Evolutionary conservation across 2,329 filamentous ascomycete species (phyloP).

Genomic region (Botryotinia narcissicola): DNA sequence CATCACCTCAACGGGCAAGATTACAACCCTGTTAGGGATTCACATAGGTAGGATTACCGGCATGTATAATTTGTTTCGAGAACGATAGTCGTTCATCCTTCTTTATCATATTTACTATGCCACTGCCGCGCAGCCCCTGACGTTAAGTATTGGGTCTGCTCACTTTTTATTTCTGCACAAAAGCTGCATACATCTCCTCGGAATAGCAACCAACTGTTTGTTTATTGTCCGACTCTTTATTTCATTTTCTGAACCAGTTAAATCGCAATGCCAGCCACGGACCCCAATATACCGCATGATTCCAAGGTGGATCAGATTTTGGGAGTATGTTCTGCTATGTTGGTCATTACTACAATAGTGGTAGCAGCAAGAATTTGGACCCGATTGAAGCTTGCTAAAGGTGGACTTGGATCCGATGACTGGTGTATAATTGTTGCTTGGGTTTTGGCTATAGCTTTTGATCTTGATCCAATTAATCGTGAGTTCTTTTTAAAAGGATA

Average conservation of each 20-base stretch:
- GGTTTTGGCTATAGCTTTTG: slow-evolving; percentile 11
- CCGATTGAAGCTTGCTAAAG: slow-evolving; percentile 7
- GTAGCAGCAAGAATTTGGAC: slow-evolving; percentile 6
- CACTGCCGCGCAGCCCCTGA: neutral
- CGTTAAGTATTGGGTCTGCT: neutral
- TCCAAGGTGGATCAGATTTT: slow-evolving; percentile 10
- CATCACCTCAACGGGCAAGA: neutral
- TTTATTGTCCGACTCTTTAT: neutral
- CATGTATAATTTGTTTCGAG: neutral
- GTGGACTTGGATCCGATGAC: slow-evolving; percentile 16
- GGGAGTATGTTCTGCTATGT: slow-evolving; percentile 17
- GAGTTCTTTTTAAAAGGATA: neutral
- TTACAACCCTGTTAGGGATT: neutral
- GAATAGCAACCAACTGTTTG: neutral
- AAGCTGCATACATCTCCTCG: slow-evolving; percentile 6
- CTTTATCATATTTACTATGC: neutral
- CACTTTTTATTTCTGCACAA: neutral
- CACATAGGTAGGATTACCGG: neutral
- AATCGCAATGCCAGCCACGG: neutral
- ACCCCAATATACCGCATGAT: slow-evolving; percentile 11
- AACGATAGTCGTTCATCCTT: neutral
- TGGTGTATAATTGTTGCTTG: slow-evolving; percentile 17
- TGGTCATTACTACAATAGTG: slow-evolving; percentile 11
- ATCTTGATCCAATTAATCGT: slow-evolving; percentile 17
- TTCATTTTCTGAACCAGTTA: neutral